These are phyloP conservation scores for Coemansia sp. DNA, from an alignment of 192 early-diverging fungal species.

Conservation along the genomic window DNA sequence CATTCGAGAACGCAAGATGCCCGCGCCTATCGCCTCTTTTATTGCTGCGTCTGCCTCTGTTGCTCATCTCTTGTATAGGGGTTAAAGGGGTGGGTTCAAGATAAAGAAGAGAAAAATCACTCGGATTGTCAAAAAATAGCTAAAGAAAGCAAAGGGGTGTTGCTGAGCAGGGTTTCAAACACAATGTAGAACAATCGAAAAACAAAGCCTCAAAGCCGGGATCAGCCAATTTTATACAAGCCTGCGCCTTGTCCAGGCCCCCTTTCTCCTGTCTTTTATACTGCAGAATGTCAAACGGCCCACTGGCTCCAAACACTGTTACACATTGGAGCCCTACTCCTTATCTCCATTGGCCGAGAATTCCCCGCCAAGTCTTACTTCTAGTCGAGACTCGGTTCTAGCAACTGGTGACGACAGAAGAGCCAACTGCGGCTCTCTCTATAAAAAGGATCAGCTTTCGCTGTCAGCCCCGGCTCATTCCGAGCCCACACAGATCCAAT, in stretches of 20 bases:
- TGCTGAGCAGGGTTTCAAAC: background rate
- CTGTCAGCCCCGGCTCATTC: background rate
- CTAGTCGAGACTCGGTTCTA: too few relatives aligned
- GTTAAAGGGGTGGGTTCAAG: conserved; percentile 5
- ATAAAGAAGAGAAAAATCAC: background rate
- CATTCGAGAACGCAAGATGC: conserved; percentile 36
- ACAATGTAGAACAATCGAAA: conserved; percentile 3
- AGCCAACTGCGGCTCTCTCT: too few relatives aligned
- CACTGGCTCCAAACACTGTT: background rate
- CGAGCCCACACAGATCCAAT: background rate
- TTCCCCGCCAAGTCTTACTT: background rate
- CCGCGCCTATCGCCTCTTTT: conserved; percentile 29
- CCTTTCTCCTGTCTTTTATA: conserved; percentile 1
- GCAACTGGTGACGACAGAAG: too few relatives aligned
- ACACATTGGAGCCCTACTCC: conserved; percentile 6
- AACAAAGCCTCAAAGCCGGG: background rate
- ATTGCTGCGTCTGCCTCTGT: conserved; percentile 15
- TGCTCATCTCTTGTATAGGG: conserved; percentile 4
- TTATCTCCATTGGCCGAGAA: conserved; percentile 2
- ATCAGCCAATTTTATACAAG: background rate
- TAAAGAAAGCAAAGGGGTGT: conserved; percentile 1
- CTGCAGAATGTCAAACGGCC: background rate
- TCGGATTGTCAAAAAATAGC: background rate
- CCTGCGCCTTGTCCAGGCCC: background rate
- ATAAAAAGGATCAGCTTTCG: too few relatives aligned